A percentile compares a stretch with the other conserved stretches of the same genome.
phyloP scores from a whole-genome alignment of 768 basidiomycete species.

The Lanmaoa rubissima region DNA sequence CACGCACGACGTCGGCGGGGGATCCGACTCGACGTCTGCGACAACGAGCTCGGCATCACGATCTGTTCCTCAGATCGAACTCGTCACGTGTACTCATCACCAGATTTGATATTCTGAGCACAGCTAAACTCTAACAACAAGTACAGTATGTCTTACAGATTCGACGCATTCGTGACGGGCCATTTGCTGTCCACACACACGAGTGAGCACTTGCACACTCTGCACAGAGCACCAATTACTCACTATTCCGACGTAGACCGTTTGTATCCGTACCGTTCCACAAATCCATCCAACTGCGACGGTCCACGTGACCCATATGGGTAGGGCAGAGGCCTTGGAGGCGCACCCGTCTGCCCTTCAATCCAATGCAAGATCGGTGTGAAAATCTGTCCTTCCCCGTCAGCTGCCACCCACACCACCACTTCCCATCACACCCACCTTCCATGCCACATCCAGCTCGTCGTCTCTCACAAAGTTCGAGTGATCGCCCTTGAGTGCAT shows the following conservation, averaged over 20 bases:
- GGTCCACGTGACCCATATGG: constrained; percentile 97
- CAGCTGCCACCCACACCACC: constrained; percentile 4
- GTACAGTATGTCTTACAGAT: constrained; percentile 1
- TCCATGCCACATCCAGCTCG: constrained; percentile 97
- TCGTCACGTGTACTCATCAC: constrained; percentile 23
- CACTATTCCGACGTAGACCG: constrained; percentile 71
- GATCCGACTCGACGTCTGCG: constrained; percentile 23
- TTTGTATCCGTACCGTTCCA: constrained; percentile 73
- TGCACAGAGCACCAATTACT: constrained; percentile 31
- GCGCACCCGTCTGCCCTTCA: constrained; percentile 66
- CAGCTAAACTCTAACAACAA: too few relatives aligned
- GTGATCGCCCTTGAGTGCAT: constrained; percentile 96
- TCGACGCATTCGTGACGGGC: constrained; percentile 28
- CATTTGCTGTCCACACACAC: constrained; percentile 21
- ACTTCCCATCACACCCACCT: constrained; percentile 50
- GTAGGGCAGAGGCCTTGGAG: constrained; percentile 75
- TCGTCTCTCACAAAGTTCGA: constrained; percentile 99
- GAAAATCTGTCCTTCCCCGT: constrained; percentile 65
- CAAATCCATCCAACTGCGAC: constrained; percentile 74
- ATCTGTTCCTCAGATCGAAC: constrained; percentile 29
- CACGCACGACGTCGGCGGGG: constrained; percentile 29
- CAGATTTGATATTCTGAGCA: constrained; percentile 3
- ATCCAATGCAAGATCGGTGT: constrained; percentile 96
- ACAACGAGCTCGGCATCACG: constrained; percentile 25
- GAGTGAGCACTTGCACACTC: not conserved